phyloP scores from a whole-genome alignment of 345 rosid genomes.

The Microcos paniculata region DNA sequence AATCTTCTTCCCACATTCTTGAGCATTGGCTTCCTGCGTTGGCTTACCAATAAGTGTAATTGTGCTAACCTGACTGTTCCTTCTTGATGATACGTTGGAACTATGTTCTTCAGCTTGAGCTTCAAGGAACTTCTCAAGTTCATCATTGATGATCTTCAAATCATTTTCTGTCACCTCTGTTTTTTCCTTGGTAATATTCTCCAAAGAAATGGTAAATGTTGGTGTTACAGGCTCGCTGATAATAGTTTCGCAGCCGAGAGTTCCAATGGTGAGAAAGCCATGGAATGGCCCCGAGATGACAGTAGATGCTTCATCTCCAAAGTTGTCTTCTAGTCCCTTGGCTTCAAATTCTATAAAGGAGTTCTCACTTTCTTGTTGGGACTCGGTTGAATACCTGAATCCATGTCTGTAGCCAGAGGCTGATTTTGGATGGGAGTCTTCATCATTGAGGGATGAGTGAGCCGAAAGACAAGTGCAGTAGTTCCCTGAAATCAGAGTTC shows the following conservation, averaged over 20 bases:
- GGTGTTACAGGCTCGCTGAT: conserved; percentile 66
- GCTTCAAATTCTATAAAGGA: conserved; percentile 33
- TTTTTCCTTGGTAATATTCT: conserved; percentile 38
- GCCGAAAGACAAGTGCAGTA: conserved; percentile 52
- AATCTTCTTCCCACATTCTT: conserved; percentile 43
- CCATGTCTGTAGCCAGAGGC: conserved; percentile 43
- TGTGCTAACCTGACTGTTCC: conserved; percentile 63
- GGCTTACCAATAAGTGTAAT: conserved; percentile 55
- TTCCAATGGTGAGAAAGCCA: conserved; percentile 90
- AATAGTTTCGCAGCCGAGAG: conserved; percentile 63
- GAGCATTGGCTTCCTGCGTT: conserved; percentile 37
- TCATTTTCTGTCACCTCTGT: conserved; percentile 61
- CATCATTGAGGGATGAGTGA: conserved; percentile 45
- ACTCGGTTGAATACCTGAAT: conserved; percentile 29
- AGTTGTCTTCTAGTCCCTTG: conserved; percentile 22
- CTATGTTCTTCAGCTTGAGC: conserved; percentile 72
- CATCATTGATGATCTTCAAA: conserved; percentile 55
- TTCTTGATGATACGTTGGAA: conserved; percentile 54
- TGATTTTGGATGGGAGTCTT: conserved; percentile 35
- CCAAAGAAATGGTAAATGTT: conserved; percentile 54
- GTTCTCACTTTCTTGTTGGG: conserved; percentile 41
- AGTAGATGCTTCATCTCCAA: conserved; percentile 34
- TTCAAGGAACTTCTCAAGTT: conserved; percentile 77
- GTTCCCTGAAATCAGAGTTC: conserved; percentile 52
- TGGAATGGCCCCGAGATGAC: conserved; percentile 55